A percentile compares a stretch with the other conserved stretches of the same genome.
Conservation (phyloP, 805 yeast genomes). For the Kazachstania taianensis region DNA sequence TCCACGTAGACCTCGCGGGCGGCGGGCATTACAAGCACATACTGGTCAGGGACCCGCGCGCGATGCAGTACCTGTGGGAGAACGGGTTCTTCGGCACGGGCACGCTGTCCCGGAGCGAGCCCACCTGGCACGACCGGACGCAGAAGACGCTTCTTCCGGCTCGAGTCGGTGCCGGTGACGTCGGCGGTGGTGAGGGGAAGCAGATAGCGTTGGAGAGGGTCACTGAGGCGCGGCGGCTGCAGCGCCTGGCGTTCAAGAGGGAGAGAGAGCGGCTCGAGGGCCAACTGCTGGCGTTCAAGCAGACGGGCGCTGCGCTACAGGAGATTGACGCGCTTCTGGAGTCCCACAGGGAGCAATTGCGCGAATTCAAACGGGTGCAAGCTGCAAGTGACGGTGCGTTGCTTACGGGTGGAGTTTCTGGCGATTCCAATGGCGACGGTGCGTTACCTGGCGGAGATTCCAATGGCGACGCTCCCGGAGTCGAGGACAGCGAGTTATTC, state of each 20-base stretch:
- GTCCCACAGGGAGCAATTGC: slow-evolving; percentile 26
- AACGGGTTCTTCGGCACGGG: slow-evolving; percentile 95
- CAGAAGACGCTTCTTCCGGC: slow-evolving; percentile 43
- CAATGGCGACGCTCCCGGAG: slow-evolving; percentile 16
- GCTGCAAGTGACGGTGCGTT: slow-evolving; percentile 1
- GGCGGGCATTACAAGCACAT: slow-evolving; percentile 24
- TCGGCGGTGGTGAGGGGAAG: slow-evolving; percentile 24
- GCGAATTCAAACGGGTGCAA: slow-evolving; percentile 26
- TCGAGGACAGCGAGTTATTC: slow-evolving; percentile 31
- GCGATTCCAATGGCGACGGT: background rate
- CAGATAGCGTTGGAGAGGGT: slow-evolving; percentile 56
- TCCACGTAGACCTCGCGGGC: slow-evolving; percentile 28
- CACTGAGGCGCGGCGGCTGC: slow-evolving; percentile 60
- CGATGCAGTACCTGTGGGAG: slow-evolving; percentile 58
- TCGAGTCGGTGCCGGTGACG: no score
- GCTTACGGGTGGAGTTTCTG: background rate
- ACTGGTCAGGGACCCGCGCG: slow-evolving; percentile 32
- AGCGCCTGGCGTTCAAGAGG: slow-evolving; percentile 61
- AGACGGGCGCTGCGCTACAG: slow-evolving; percentile 26
- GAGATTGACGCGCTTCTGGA: slow-evolving; percentile 25
- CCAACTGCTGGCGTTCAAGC: slow-evolving; percentile 33
- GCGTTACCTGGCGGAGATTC: no score
- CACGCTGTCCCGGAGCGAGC: slow-evolving; percentile 77
- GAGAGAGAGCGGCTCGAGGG: slow-evolving; percentile 54
- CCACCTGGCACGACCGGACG: slow-evolving; percentile 76